Evolutionary conservation across 305 asterid species (phyloP), one percentile per base, ranked within the genome.

Genomic region (Fraxinus floribunda): DNA sequence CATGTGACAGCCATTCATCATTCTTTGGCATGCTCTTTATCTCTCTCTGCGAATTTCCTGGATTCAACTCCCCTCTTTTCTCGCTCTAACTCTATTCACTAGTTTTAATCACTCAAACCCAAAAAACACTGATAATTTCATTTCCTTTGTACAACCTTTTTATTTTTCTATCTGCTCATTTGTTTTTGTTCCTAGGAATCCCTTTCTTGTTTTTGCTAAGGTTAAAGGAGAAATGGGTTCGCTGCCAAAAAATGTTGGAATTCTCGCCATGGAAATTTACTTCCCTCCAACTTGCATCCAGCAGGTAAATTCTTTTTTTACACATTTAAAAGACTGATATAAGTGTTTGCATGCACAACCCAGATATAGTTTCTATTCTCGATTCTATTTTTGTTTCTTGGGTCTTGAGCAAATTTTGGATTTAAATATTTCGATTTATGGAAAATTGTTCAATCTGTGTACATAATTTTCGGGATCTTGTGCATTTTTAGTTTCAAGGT

Each of bases 241-340:
- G 35, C 87, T 83, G 46, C 81, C 66, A 78, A 89, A 92, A 85
- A 96, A 96, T 88, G 98, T 96, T 32, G 99, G 99, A 81, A 93
- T 96, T 83, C 93, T 96, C 86, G 98, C 98, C 74, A 89, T 94
- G 96, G 98, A 96, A 83, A 87, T 96, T 84, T 96, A 96, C 92
- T 91, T 94, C 85, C 99, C 99, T 66, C 98, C 97, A 13, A 90
- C 96, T 87, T 96, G 97, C 90, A 92, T 96, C 91, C 94, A 91
- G 87, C 99, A 96, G 98, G 99, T 96, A 70, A 68, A 68, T 4
- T 70, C 1, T 29, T 18, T 6, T 18, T 82, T 62, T 41, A 0
- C 10, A 4, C 22, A 29, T 29, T 70, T 4, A 70, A 68, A 24
- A 7, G 20, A 70, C 75, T 11, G 39, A 29, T 70, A 11, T 5